These are phyloP conservation scores for Pseudogymnoascus sp. DNA, from an alignment of 2,329 filamentous ascomycete species.

Conservation along the genomic window DNA sequence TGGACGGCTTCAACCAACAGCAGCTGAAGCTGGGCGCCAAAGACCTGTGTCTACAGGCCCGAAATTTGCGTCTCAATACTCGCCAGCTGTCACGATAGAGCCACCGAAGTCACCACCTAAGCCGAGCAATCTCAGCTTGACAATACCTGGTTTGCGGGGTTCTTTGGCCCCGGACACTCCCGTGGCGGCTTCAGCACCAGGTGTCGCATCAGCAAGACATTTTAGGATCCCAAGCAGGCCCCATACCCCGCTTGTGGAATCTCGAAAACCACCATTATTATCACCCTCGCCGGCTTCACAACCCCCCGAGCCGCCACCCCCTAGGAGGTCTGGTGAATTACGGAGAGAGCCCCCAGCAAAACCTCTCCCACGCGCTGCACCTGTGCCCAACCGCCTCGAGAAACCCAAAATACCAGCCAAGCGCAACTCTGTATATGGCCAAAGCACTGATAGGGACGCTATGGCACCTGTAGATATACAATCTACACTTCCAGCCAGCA, in stretches of 20 bases:
- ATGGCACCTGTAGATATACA: neutral
- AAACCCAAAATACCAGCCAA: constrained; percentile 57
- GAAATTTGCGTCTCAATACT: constrained; percentile 19
- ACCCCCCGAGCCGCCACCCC: constrained; percentile 56
- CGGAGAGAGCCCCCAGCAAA: constrained; percentile 37
- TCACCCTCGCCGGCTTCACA: constrained; percentile 32
- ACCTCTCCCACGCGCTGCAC: constrained; percentile 30
- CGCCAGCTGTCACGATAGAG: constrained; percentile 60
- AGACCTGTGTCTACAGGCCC: neutral
- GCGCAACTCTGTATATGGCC: constrained; percentile 17
- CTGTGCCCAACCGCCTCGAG: constrained; percentile 71
- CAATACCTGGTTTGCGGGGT: constrained; percentile 26
- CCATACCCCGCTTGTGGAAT: constrained; percentile 43
- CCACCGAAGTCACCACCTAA: constrained; percentile 64
- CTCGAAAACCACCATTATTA: constrained; percentile 41
- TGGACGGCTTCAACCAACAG: neutral
- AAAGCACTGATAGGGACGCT: neutral
- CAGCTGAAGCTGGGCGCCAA: neutral
- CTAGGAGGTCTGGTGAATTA: constrained; percentile 52
- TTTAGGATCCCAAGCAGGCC: constrained; percentile 50
- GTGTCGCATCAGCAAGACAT: constrained; percentile 32
- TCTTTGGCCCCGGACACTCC: constrained; percentile 35
- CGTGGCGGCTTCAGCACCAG: constrained; percentile 38
- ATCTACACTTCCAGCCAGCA: neutral
- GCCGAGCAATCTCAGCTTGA: constrained; percentile 19